Base-by-base conservation (phyloP, 1,284 basidiomycete species). In the Ustilago bromivora region DNA sequence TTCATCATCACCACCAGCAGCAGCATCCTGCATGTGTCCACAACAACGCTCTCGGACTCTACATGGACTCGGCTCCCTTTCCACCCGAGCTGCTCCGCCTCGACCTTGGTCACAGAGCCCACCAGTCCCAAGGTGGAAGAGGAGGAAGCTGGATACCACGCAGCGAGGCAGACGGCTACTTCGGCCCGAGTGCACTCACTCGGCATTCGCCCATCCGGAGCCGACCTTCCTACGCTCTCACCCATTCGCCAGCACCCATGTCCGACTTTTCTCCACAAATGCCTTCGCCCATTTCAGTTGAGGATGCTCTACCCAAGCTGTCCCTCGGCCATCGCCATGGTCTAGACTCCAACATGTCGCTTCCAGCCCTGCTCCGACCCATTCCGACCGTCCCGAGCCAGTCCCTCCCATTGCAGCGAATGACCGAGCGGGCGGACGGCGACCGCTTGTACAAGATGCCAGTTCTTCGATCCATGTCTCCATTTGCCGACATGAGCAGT, bases 391-490 rank as follows among this genome's bases (percentile, higher is more conserved):
- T 51, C 13, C 15, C 49, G 49, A 51, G 49, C 13, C 49, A 51
- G 12, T 28, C 28, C 3, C 31, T 32, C 15, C 15, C 6, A 31
- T 4, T 8, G 1, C n/a, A 28, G 3, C 28, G 15, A 46, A 32
- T 13, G 49, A 6, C 36, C 0, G 43, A 49, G 19, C 13, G 15
- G 15, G 40, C 19, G 15, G 53, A 41, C n/a, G 49, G 56, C 32
- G 68, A 61, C 43, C 57, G 40, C n/a, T 32, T 76, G 23, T 76
- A 76, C 63, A 70, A 70, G 57, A 76, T 76, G 68, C 73, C 73
- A 2, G 52, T 71, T 34, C 65, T 76, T 2, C 67, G 73, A 15
- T 38, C 52, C 40, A 76, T 76, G 68, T 67, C 74, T 36, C 69
- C 74, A 19, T 59, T 76, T 5, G 65, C 54, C 4, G 74, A 76